A percentile compares a stretch with the other conserved stretches of the same genome.
These are phyloP conservation scores for Alternaria postmessia DNA, from an alignment of 2,329 filamentous ascomycete genomes.

Conservation along the genomic window DNA sequence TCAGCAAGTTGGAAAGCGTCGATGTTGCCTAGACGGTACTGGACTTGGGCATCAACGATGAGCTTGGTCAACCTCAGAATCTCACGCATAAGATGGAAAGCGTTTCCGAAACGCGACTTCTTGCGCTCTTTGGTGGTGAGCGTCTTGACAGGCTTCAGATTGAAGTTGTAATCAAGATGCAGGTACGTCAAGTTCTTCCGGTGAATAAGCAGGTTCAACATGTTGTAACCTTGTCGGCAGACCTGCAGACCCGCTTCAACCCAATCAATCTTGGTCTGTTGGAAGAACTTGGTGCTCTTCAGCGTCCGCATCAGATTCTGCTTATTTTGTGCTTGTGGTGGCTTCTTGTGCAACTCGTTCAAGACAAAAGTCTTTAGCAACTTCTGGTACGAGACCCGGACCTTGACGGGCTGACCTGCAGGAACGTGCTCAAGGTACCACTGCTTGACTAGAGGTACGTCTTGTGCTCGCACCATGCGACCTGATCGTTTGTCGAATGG, in stretches of 20 bases:
- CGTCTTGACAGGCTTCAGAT: conserved; percentile 98
- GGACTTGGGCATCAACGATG: conserved; percentile 97
- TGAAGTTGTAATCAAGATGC: conserved; percentile 99
- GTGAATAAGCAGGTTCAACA: conserved; percentile 97
- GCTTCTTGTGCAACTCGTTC: conserved; percentile 96
- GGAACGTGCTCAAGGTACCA: conserved; percentile 98
- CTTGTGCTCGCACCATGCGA: conserved; percentile 94
- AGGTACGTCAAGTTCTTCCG: conserved; percentile 98
- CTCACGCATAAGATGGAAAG: conserved; percentile 98
- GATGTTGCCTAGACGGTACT: conserved; percentile 96
- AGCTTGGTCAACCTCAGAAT: conserved; percentile 95
- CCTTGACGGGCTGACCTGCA: conserved; percentile 90
- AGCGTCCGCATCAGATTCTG: conserved; percentile 88
- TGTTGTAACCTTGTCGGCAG: conserved; percentile 98
- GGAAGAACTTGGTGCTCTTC: conserved; percentile 98
- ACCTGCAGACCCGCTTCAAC: conserved; percentile 98
- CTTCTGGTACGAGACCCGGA: conserved; percentile 98
- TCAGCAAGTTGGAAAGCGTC: conserved; percentile 98
- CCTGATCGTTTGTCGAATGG: conserved; percentile 95
- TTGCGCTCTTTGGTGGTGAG: conserved; percentile 98
- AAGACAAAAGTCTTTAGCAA: conserved; percentile 94
- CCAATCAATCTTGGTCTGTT: conserved; percentile 99
- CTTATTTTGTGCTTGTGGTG: conserved; percentile 93
- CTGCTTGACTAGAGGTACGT: conserved; percentile 96
- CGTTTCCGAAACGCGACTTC: conserved; percentile 98